A percentile compares a stretch with the other conserved stretches of the same genome.
These are phyloP conservation scores for Pleochaeta shiraiana DNA, from an alignment of 2,329 filamentous ascomycete species.

Conservation along the genomic window DNA sequence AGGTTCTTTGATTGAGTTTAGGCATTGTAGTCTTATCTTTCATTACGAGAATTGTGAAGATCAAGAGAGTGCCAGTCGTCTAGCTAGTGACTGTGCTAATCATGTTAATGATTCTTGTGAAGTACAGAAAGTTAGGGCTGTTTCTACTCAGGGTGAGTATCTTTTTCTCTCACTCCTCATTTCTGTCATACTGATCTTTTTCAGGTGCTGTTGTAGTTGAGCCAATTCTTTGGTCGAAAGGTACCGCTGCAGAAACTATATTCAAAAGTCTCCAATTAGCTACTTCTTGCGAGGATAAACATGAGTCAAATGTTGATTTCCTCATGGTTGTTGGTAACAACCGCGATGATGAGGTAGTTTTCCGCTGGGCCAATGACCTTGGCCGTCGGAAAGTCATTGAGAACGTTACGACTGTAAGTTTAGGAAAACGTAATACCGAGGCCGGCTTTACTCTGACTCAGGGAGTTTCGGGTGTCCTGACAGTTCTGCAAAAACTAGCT, in stretches of 20 bases:
- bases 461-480: conserved; percentile 46
- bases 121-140: conserved; percentile 61
- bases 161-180: no score
- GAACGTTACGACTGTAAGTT: conserved; percentile 63
- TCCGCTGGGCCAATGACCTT: conserved; percentile 78
- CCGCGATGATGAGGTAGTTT: conserved; percentile 82
- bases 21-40: conserved; percentile 81
- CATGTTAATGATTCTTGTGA: conserved; percentile 92
- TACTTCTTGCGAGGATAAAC: conserved; percentile 17
- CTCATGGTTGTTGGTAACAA: conserved; percentile 78
- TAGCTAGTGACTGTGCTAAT: conserved; percentile 74
- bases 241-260: conserved; percentile 55
- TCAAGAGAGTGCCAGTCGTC: conserved; percentile 47
- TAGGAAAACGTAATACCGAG: conserved; percentile 75
- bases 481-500: conserved; percentile 24
- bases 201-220: conserved; percentile 57
- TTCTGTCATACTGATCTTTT: conserved; percentile 5
- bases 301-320: conserved; percentile 43
- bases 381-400: conserved; percentile 34
- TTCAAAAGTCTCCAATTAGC: conserved; percentile 33
- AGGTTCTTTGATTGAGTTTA: conserved; percentile 69
- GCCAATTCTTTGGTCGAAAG: conserved; percentile 70
- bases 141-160: conserved; percentile 52
- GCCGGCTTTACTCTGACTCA: conserved; percentile 71
- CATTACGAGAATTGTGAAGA: conserved; percentile 74